Evolutionary conservation across 73 alveolate species (phyloP), one percentile per base, ranked within the genome.

Genomic region (Paramecium octaurelia): DNA sequence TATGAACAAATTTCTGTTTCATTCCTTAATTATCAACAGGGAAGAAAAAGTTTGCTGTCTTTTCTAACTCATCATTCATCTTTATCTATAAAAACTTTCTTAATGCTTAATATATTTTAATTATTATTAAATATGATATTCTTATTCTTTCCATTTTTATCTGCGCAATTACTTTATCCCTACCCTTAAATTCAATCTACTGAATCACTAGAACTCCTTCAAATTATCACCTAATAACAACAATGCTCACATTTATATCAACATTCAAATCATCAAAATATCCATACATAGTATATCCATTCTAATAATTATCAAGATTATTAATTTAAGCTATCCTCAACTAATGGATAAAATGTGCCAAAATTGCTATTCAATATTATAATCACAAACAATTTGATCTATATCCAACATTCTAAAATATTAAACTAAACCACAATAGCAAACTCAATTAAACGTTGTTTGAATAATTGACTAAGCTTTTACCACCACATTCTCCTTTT

Each of bases 401-500:
- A 12, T 68, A 68, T 24, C 84, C 84, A 68, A 68, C 84, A 20
- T 34, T 68, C 27, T 14, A 68, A 68, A 34, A 68, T 31, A 27
- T 68, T 18, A 31, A 86, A 31, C 48, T 58, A 6, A 86, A 86
- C n/a, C 20, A 58, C 20, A 50, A 31, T 58, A 58, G 10, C 16
- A 8, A 58, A 24, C 43, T 54, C 31, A 54, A 54, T 54, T 18
- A 4, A 38, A 58, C 34, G 18, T 31, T 86, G 14, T 54, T 46
- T 54, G 77, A 86, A 58, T 27, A 20, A 1, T 54, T 86, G 20
- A 7, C 68, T 14, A 46, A 86, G 21, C 68, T 58, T 31, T 73
- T 86, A 58, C 93, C 93, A 58, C 21, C 34, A 23, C 58, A 86
- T 58, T 86, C 93, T 18, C 85, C 93, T 58, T 86, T 46, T 23